Evolutionary conservation across 352 stramenopile species (phyloP).

Genomic region (Phytophthora chlamydospora): DNA sequence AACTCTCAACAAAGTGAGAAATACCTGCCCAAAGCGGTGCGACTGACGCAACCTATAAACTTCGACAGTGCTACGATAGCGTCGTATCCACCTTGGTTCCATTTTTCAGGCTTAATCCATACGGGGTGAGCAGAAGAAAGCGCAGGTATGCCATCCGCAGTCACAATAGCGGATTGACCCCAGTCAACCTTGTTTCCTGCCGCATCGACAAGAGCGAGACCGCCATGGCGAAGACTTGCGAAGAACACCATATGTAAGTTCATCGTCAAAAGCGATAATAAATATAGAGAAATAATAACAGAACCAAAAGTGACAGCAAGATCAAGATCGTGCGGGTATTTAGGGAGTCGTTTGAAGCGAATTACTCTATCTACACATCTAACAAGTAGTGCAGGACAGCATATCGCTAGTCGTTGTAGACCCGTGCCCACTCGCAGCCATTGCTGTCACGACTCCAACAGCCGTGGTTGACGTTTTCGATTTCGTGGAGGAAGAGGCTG

Average conservation of each 20-base stretch:
- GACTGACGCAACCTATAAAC: no score
- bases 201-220: slow-evolving; percentile 4
- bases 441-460: slow-evolving; percentile 37
- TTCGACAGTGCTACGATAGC: no score
- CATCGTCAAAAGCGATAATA: no score
- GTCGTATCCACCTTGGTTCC: slow-evolving; percentile 23
- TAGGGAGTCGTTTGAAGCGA: no score
- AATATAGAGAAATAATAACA: no score
- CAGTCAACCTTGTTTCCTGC: slow-evolving; percentile 9
- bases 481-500: slow-evolving; percentile 28
- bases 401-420: slow-evolving; percentile 41
- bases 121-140: slow-evolving; percentile 1
- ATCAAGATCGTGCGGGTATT: no score
- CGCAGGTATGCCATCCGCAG: slow-evolving; percentile 7
- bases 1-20: no score
- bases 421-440: slow-evolving; percentile 35
- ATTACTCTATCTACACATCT: no score
- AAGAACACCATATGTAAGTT: no score
- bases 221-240: slow-evolving; percentile 11
- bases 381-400: slow-evolving; percentile 8
- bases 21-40: no score
- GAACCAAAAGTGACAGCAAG: no score
- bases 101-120: slow-evolving; percentile 24
- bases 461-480: slow-evolving; percentile 32
- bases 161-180: slow-evolving; percentile 6